Conservation (phyloP, 305 asterid genomes). For the Ilex paraguariensis region DNA sequence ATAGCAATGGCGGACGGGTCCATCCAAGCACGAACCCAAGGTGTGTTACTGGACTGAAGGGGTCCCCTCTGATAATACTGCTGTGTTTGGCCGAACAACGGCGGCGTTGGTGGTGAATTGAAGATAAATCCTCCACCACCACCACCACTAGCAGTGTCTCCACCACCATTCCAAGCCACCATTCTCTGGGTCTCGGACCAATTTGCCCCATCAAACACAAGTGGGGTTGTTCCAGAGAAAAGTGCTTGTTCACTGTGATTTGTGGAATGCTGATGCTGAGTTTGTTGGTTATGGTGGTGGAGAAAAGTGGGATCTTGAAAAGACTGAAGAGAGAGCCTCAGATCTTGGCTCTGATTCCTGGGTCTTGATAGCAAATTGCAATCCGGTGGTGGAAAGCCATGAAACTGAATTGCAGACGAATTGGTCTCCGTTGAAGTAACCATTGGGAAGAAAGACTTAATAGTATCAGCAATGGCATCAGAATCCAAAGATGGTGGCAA, state of each 20-base stretch:
- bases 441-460: slow-evolving; percentile 79
- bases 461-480: slow-evolving; percentile 73
- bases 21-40: slow-evolving; percentile 96
- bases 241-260: slow-evolving; percentile 29
- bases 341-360: slow-evolving; percentile 53
- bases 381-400: slow-evolving; percentile 40
- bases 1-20: slow-evolving; percentile 54
- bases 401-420: slow-evolving; percentile 68
- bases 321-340: slow-evolving; percentile 86
- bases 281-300: slow-evolving; percentile 36
- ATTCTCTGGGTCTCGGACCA: slow-evolving; percentile 70
- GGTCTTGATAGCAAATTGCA: slow-evolving; percentile 35
- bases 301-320: slow-evolving; percentile 67
- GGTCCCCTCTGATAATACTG: slow-evolving; percentile 93
- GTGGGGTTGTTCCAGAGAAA: slow-evolving; percentile 38
- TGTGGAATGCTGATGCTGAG: slow-evolving; percentile 33
- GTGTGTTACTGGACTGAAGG: slow-evolving; percentile 99
- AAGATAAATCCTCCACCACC: slow-evolving; percentile 46
- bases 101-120: slow-evolving; percentile 55
- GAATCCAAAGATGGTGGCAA: slow-evolving; percentile 74
- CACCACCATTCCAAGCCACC: slow-evolving; percentile 51
- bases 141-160: slow-evolving; percentile 29
- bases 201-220: slow-evolving; percentile 49
- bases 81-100: slow-evolving; percentile 62
- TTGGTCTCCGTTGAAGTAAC: slow-evolving; percentile 51